Evolutionary conservation across 192 early-diverging fungal genomes (phyloP).

Genomic region (Phlyctochytrium arcticum): DNA sequence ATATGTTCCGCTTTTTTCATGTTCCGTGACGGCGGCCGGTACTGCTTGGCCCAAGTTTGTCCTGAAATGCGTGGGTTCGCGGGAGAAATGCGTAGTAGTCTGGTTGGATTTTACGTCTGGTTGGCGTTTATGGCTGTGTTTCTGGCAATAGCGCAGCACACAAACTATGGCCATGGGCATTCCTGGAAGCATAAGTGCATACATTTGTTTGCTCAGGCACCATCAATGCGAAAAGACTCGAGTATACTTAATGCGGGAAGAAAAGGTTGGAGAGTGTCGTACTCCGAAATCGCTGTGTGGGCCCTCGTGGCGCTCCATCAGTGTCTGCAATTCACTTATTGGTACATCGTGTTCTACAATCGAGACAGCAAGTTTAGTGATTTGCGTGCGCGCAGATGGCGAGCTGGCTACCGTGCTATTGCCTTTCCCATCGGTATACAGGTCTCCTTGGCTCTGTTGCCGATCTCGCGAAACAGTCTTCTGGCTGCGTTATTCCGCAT

Average conservation of each 20-base stretch:
- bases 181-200: background rate
- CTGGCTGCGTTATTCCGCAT: slow-evolving; percentile 8
- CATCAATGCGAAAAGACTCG: background rate
- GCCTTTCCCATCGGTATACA: slow-evolving; percentile 5
- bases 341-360: background rate
- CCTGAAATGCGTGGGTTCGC: background rate
- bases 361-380: background rate
- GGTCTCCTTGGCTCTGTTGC: slow-evolving; percentile 16
- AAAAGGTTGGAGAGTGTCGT: background rate
- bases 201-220: background rate
- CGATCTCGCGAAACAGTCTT: slow-evolving; percentile 10
- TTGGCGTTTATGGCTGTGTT: background rate
- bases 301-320: slow-evolving; percentile 3
- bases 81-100: background rate
- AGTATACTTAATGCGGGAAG: background rate
- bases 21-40: background rate
- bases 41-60: background rate
- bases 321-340: background rate
- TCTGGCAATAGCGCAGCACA: slow-evolving; percentile 8
- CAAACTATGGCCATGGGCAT: background rate
- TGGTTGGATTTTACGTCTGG: slow-evolving; percentile 9
- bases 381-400: background rate
- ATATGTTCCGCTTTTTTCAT: background rate
- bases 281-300: slow-evolving; percentile 8
- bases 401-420: background rate